phyloP scores from a whole-genome alignment of 495 filamentous ascomycete species.

The Lichenothelia convexa region DNA sequence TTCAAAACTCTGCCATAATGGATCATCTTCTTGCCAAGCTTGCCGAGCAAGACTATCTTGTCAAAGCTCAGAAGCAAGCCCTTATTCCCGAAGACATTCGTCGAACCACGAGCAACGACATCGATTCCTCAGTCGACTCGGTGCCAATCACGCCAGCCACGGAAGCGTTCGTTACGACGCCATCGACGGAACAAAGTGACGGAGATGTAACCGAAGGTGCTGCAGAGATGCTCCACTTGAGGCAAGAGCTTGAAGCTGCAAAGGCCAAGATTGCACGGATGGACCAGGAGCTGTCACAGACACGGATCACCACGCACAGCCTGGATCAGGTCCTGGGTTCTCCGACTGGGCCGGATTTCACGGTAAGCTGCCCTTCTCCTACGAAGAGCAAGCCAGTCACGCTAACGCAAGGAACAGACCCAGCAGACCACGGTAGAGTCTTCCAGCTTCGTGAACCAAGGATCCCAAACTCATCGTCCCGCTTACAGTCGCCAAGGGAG shows the following conservation, averaged over 20 bases:
- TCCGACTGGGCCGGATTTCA: conserved; percentile 36
- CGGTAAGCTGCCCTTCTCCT: conserved; percentile 29
- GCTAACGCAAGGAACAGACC: too few species aligned
- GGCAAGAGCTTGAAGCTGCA: conserved; percentile 57
- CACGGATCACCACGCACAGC: conserved; percentile 55
- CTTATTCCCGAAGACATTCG: too few species aligned
- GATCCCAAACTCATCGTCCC: conserved; percentile 35
- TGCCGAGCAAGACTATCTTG: conserved; percentile 42
- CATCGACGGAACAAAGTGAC: conserved; percentile 26
- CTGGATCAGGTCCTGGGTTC: conserved; percentile 53
- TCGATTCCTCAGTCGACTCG: conserved; percentile 29
- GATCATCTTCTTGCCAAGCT: conserved; percentile 49
- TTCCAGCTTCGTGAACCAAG: too few species aligned
- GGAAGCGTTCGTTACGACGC: conserved; percentile 29
- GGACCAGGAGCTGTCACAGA: conserved; percentile 68
- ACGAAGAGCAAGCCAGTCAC: conserved; percentile 33
- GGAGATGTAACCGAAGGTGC: conserved; percentile 20
- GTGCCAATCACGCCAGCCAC: conserved; percentile 39
- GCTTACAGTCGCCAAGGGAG: conserved; percentile 32
- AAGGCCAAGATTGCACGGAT: conserved; percentile 64
- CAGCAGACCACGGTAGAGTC: conserved; percentile 36
- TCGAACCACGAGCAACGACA: conserved; percentile 2
- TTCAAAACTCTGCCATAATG: conserved; percentile 24
- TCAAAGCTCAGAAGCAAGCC: conserved; percentile 33
- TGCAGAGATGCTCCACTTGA: conserved; percentile 38